Base-by-base conservation (phyloP, 2,329 filamentous ascomycete species). In the Diplodia corticola region DNA sequence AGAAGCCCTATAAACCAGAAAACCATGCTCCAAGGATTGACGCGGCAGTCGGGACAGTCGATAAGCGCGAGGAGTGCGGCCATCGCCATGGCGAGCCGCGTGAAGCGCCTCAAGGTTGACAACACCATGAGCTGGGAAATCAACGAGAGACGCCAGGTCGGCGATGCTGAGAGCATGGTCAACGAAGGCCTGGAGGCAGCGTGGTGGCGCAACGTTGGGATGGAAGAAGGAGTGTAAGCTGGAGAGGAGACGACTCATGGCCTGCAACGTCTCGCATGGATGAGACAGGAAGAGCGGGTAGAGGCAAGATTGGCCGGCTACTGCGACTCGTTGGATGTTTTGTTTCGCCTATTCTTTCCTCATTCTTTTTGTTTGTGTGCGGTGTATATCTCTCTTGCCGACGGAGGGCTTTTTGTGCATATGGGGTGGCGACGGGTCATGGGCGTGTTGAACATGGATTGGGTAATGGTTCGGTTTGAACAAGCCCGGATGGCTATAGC, bases 141-240 rank as follows among this genome's bases (percentile, higher is more conserved):
- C 67, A 91, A 91, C 67, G 92, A 94, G 81, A 85, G 93, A 70
- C 90, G 91, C 78, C 93, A 97, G 80, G 93, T 97, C 65, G 93
- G 93, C 69, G 93, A 97, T 81, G 89, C 89, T 65, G 91, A 92
- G 80, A 88, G 87, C 75, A 85, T 93, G 82, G 84, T 94, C 72
- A 88, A 91, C 73, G 69, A 69, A 65, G 67, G 35, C 59, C 13
- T 51, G n/a, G 44, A 63, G 12, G 57, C 37, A 20, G 63, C 48
- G 73, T 82, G 81, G 81, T 83, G 81, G 81, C 75, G 78, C 54
- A 80, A 81, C 68, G 80, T 83, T 0, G 79, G 78, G 1, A 82
- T 83, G 67, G 81, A 83, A 71, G 57, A 61, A 48, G 57, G 51
- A 9, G 51, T 57, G 48, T 64, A 37, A 55, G 22, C 6, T 35